A percentile compares a stretch with the other conserved stretches of the same genome.
phyloP scores from a whole-genome alignment of 495 filamentous ascomycete species.

The Penicillium cosmopolitanum region DNA sequence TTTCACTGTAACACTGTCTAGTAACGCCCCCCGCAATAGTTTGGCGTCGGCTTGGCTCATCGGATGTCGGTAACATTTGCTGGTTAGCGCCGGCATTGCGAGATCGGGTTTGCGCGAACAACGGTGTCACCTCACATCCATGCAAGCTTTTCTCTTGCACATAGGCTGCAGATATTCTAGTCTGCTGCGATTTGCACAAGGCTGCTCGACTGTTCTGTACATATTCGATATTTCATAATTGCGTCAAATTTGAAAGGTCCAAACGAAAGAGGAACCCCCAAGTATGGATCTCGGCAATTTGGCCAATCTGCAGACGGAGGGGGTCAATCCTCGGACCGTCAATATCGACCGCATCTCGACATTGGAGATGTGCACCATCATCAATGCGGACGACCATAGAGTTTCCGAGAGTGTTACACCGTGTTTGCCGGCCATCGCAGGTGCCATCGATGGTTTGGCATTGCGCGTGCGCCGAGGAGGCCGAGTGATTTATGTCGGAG shows the following conservation, averaged over 20 bases:
- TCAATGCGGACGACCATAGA: slow-evolving; percentile 38
- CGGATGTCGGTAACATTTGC: not conserved
- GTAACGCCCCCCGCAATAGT: slow-evolving; percentile 15
- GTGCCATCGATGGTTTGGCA: slow-evolving; percentile 36
- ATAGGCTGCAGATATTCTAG: not conserved
- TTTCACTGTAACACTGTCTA: slow-evolving; percentile 17
- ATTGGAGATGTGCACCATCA: slow-evolving; percentile 38
- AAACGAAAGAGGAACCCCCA: not conserved
- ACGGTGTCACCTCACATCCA: too few species aligned
- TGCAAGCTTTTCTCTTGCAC: not conserved
- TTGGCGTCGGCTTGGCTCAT: slow-evolving; percentile 8
- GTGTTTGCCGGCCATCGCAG: slow-evolving; percentile 37
- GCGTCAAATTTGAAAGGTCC: not conserved
- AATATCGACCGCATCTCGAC: slow-evolving; percentile 42
- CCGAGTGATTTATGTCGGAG: slow-evolving; percentile 45
- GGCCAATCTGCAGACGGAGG: slow-evolving; percentile 39
- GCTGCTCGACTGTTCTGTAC: not conserved
- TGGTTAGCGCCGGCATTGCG: slow-evolving; percentile 11
- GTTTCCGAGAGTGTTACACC: slow-evolving; percentile 36
- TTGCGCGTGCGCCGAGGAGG: slow-evolving; percentile 39
- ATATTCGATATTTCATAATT: not conserved
- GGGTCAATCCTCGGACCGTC: slow-evolving; percentile 32
- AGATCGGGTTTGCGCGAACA: not conserved
- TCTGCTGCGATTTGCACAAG: not conserved
- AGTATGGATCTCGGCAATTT: slow-evolving; percentile 33